phyloP scores from a whole-genome alignment of 2,329 filamentous ascomycete genomes.

The Aspergillus carbonarius region DNA sequence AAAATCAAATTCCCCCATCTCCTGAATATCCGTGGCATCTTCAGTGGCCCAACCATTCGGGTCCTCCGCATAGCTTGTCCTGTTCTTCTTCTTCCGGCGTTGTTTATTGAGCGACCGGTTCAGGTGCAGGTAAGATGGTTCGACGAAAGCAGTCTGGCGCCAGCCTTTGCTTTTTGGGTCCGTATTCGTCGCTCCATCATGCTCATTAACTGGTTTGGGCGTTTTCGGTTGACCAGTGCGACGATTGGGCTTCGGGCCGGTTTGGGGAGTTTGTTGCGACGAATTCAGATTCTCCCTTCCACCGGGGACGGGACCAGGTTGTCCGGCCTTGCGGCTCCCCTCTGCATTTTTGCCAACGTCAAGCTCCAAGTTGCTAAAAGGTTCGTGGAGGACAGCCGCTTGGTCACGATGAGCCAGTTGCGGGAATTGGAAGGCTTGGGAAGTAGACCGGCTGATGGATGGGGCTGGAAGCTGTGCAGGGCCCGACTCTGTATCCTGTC shows the following conservation, averaged over 20 bases:
- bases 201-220: constrained; percentile 33
- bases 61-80: constrained; percentile 50
- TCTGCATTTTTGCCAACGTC: constrained; percentile 22
- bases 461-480: constrained; percentile 17
- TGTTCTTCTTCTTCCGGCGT: constrained; percentile 48
- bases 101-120: constrained; percentile 33
- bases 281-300: constrained; percentile 19
- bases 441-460: constrained; percentile 30
- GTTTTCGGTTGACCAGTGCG: constrained; percentile 48
- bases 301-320: constrained; percentile 13
- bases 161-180: constrained; percentile 61
- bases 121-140: constrained; percentile 51
- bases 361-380: constrained; percentile 45
- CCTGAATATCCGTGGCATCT: constrained; percentile 90
- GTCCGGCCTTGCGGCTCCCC: constrained; percentile 13
- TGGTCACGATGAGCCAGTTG: constrained; percentile 25
- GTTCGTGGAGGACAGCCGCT: constrained; percentile 43
- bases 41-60: constrained; percentile 93
- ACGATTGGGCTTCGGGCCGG: constrained; percentile 43
- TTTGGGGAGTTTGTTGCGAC: constrained; percentile 26
- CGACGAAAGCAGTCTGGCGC: constrained; percentile 66
- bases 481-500: constrained; percentile 8
- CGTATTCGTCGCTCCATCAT: constrained; percentile 32
- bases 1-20: constrained; percentile 94
- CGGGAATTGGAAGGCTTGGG: constrained; percentile 12